phyloP scores from a whole-genome alignment of 2,329 filamentous ascomycete genomes.

The Trichoderma atrobrunneum region DNA sequence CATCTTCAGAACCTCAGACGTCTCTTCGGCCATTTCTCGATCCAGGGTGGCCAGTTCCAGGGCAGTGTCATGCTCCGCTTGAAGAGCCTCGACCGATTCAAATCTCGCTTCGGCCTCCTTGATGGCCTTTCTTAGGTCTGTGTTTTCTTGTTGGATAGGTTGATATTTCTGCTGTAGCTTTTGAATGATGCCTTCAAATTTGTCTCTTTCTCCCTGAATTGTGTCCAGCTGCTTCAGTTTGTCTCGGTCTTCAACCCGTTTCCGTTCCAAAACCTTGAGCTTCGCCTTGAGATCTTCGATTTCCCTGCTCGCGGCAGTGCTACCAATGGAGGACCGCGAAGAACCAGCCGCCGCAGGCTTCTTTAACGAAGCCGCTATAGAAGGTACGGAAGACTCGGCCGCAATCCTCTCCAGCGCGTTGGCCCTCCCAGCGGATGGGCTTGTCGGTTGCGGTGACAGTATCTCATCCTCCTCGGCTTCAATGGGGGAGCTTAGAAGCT shows the following conservation, averaged over 20 bases:
- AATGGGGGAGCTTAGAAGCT: conserved; percentile 41
- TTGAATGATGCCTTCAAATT: conserved; percentile 80
- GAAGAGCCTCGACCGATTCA: conserved; percentile 64
- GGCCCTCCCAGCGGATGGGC: conserved; percentile 50
- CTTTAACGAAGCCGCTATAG: conserved; percentile 33
- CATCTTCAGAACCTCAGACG: conserved; percentile 73
- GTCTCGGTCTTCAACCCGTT: conserved; percentile 79
- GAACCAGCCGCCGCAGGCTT: conserved; percentile 30
- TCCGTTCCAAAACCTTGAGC: conserved; percentile 81
- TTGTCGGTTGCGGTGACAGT: conserved; percentile 48
- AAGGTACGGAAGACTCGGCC: conserved; percentile 31
- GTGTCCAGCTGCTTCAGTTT: conserved; percentile 76
- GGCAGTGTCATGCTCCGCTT: conserved; percentile 80
- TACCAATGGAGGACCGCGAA: conserved; percentile 40
- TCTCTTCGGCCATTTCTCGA: conserved; percentile 94
- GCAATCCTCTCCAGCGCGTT: conserved; percentile 53
- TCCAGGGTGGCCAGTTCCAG: conserved; percentile 87
- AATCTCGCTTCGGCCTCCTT: conserved; percentile 72
- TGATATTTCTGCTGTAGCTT: conserved; percentile 89
- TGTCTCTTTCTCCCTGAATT: conserved; percentile 71
- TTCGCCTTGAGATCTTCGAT: conserved; percentile 88
- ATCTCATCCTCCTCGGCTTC: conserved; percentile 51
- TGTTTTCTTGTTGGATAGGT: conserved; percentile 75
- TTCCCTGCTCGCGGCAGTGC: conserved; percentile 59
- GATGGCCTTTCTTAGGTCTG: conserved; percentile 70